These are phyloP conservation scores for Dalechampia spathulata DNA, from an alignment of 441 rosid species.

Conservation along the genomic window DNA sequence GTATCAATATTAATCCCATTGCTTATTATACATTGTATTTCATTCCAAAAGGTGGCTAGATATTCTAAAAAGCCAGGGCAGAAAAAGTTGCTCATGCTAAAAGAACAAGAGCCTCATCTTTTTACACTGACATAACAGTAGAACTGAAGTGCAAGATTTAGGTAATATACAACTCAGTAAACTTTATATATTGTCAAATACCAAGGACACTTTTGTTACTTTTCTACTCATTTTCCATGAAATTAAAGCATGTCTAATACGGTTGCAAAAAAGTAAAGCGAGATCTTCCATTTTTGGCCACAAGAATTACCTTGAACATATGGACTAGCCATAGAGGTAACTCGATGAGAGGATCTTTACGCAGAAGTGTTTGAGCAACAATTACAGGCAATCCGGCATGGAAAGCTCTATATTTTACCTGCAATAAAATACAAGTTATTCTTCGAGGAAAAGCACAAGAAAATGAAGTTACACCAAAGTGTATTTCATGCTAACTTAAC, in stretches of 20 bases:
- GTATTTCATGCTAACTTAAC: too few relatives aligned
- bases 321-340: conserved; percentile 94
- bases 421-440: conserved; percentile 23
- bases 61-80: too few relatives aligned
- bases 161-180: too few relatives aligned
- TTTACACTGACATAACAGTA: too few relatives aligned
- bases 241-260: background rate
- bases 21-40: too few relatives aligned
- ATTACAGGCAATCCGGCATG: conserved; percentile 76
- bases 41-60: too few relatives aligned
- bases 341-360: conserved; percentile 67
- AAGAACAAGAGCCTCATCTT: background rate
- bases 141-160: background rate
- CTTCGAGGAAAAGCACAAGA: too few relatives aligned
- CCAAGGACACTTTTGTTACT: background rate
- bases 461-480: too few relatives aligned
- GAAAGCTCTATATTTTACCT: conserved; percentile 66
- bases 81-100: too few relatives aligned
- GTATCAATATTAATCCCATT: too few relatives aligned
- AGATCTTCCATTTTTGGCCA: background rate
- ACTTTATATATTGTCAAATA: background rate
- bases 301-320: conserved; percentile 77
- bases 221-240: background rate
- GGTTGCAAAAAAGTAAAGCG: background rate
- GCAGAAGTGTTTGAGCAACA: conserved; percentile 92